Conservation (phyloP, 2,329 filamentous ascomycete species). For the Paraphaeosphaeria sporulosa region DNA sequence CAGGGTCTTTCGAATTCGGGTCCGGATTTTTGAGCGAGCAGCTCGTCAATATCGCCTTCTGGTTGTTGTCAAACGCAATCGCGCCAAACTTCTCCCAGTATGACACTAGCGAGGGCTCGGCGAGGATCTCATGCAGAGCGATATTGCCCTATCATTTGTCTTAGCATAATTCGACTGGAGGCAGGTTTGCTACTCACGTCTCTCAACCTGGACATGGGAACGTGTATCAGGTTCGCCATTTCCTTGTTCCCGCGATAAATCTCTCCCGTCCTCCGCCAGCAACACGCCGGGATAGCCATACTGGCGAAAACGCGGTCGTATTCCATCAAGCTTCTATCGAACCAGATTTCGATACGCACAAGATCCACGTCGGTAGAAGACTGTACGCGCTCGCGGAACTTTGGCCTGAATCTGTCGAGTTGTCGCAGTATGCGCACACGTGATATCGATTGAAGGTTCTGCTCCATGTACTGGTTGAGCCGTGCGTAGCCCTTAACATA, state of each 20-base stretch:
- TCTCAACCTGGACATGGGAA: conserved; percentile 87
- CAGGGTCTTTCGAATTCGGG: conserved; percentile 69
- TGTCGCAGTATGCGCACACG: conserved; percentile 92
- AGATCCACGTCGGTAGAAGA: conserved; percentile 92
- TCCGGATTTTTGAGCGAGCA: conserved; percentile 83
- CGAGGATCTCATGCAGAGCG: conserved; percentile 92
- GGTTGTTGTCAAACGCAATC: conserved; percentile 92
- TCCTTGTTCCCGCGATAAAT: conserved; percentile 98
- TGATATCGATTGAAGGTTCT: conserved; percentile 80
- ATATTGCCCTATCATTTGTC: conserved; percentile 78
- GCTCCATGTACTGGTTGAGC: conserved; percentile 89
- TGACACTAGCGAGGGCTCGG: conserved; percentile 91
- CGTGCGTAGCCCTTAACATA: conserved; percentile 96
- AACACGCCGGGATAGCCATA: conserved; percentile 98
- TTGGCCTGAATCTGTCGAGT: conserved; percentile 90
- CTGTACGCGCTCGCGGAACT: conserved; percentile 95
- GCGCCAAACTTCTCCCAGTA: conserved; percentile 99
- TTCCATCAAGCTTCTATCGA: conserved; percentile 94
- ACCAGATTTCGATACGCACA: conserved; percentile 98
- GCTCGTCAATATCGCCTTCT: conserved; percentile 94
- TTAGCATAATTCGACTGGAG: conserved; percentile 20
- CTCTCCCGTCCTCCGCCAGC: conserved; percentile 95
- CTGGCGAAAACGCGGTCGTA: conserved; percentile 98
- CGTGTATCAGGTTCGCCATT: conserved; percentile 95
- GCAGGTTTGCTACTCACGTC: conserved; percentile 70